Conservation (phyloP, 768 basidiomycete genomes). For the Amanita inopinata region DNA sequence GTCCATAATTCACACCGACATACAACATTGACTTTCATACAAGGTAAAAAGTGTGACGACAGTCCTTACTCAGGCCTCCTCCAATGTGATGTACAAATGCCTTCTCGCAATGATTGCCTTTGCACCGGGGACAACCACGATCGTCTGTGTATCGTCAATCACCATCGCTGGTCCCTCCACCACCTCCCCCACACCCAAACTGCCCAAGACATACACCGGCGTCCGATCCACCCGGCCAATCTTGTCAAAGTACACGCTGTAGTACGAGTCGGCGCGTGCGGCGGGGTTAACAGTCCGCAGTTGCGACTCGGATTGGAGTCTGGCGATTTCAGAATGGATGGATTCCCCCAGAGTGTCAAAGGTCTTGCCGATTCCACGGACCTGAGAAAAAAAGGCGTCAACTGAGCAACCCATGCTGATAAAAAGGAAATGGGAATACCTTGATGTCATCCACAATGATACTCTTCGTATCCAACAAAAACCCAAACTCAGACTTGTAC, state of each 20-base stretch:
- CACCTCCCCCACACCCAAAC: slow-evolving; percentile 57
- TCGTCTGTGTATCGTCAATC: slow-evolving; percentile 92
- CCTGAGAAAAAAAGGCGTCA: slow-evolving; percentile 26
- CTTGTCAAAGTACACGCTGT: slow-evolving; percentile 77
- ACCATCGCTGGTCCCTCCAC: slow-evolving; percentile 87
- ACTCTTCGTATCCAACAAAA: slow-evolving; percentile 74
- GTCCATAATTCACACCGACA: no score
- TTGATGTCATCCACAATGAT: slow-evolving; percentile 91
- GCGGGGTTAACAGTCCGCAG: slow-evolving; percentile 22
- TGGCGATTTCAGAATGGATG: slow-evolving; percentile 65
- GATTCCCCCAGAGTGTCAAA: slow-evolving; percentile 74
- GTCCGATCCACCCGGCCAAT: slow-evolving; percentile 68
- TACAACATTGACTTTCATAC: no score
- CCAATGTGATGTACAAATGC: slow-evolving; percentile 50
- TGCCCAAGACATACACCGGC: slow-evolving; percentile 68
- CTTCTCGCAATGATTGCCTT: slow-evolving; percentile 57
- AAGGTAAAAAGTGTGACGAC: no score
- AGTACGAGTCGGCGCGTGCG: slow-evolving; percentile 37
- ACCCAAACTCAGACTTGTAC: slow-evolving; percentile 87
- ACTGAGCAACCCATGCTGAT: background rate
- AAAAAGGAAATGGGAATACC: slow-evolving; percentile 25
- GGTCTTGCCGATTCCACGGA: slow-evolving; percentile 86
- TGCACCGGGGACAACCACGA: slow-evolving; percentile 74
- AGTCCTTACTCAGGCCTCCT: no score
- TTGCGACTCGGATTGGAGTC: slow-evolving; percentile 28